phyloP scores from a whole-genome alignment of 2,329 filamentous ascomycete genomes.

The Epichloe gansuensis region DNA sequence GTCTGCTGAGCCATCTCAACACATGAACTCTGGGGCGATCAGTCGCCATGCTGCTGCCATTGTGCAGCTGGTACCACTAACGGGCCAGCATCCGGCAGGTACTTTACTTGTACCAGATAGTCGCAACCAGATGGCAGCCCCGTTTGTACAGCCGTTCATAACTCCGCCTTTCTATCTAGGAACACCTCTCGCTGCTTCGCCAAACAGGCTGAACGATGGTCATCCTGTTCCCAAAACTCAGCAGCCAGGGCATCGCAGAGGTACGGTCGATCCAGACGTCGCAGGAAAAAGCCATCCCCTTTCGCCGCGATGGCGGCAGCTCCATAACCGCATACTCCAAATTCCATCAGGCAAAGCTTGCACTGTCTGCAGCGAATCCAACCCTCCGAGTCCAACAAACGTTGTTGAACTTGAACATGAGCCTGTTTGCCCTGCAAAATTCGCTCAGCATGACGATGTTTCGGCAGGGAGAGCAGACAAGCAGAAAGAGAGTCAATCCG shows the following conservation, averaged over 20 bases:
- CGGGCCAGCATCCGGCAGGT: neutral
- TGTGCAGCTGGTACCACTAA: neutral
- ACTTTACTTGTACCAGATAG: neutral
- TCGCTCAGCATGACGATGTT: neutral
- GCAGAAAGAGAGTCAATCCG: neutral
- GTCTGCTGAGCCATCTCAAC: neutral
- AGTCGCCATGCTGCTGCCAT: neutral
- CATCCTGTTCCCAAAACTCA: neutral
- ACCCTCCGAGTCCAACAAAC: slow-evolving; percentile 6
- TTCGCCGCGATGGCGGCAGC: slow-evolving; percentile 15
- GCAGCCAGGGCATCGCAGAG: neutral
- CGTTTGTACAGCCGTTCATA: neutral
- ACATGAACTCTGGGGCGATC: neutral
- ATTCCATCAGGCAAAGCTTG: slow-evolving; percentile 23
- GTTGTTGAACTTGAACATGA: neutral
- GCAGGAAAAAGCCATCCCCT: slow-evolving; percentile 4
- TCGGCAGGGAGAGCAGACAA: neutral
- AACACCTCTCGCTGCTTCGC: neutral
- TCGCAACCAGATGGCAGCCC: neutral
- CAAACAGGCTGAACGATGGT: neutral
- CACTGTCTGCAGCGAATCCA: slow-evolving; percentile 21
- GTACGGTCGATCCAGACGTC: neutral
- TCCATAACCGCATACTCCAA: slow-evolving; percentile 15
- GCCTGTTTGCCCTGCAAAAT: neutral
- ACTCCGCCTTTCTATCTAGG: neutral